Base-by-base conservation (phyloP, 345 rosid species). In the Acer campestre region DNA sequence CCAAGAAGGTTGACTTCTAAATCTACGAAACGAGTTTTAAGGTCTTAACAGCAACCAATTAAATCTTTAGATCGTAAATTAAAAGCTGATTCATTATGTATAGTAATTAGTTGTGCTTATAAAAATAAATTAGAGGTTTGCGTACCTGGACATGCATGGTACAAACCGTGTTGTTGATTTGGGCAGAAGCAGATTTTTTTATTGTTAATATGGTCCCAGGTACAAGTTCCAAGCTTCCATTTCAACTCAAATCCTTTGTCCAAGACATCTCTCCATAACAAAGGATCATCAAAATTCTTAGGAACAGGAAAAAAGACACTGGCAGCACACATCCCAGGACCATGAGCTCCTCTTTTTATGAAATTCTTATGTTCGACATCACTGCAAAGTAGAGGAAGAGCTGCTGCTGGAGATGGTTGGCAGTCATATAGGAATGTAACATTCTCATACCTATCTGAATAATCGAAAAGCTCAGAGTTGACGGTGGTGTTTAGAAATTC, bases 371-470 rank as follows among this genome's bases (percentile, higher is more conserved):
- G 67, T 62, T 25, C 25, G 0, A 1, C 1, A 0, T 1, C 25
- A 0, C 25, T 38, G 16, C 40, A 61, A 0, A n/a, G 40, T 14
- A 42, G 0, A 5, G n/a, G 10, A 8, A 20, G 17, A 29, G 20
- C 1, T 27, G 1, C 1, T 2, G 1, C 1, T 27, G 17, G 70
- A 3, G n/a, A n/a, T n/a, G n/a, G n/a, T 10, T 14, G 51, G 62
- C 83, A 85, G 20, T 71, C 81, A 68, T 84, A 85, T 17, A 80
- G 13, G 10, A 85, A 74, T 0, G 68, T 82, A 27, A 84, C 51
- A 51, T 27, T 76, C 23, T 51, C n/a, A 58, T 71, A 83, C 29
- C 49, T 59, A 0, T 68, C 11, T 1, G 38, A 10, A 29, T 70
- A 53, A 14, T 72, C 48, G 25, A 83, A 75, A n/a, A 75, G 55